Percentiles rank a stretch among this genome's conserved stretches.
Evolutionary conservation across 164 flowering plant species (phyloP).

Genomic region (Dillenia turbinata): DNA sequence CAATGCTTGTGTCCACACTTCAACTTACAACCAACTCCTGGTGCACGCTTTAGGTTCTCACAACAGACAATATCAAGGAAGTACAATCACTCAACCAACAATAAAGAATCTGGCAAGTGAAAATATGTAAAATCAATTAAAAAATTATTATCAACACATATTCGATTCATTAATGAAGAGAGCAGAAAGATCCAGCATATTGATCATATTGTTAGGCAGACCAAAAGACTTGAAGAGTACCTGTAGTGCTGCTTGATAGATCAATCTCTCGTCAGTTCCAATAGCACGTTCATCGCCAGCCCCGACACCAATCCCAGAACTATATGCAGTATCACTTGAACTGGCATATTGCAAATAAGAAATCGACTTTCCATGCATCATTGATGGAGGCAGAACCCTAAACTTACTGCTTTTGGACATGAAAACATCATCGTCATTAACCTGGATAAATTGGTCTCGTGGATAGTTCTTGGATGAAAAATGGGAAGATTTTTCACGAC

Average conservation of each 20-base stretch:
- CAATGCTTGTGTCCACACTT: too few species aligned
- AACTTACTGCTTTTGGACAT: slow-evolving; percentile 36
- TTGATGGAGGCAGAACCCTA: slow-evolving; percentile 55
- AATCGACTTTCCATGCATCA: slow-evolving; percentile 44
- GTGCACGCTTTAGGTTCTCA: too few species aligned
- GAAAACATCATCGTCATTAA: slow-evolving; percentile 28
- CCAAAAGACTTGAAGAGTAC: slow-evolving; percentile 23
- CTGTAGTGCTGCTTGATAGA: slow-evolving; percentile 87
- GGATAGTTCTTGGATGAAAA: slow-evolving; percentile 19
- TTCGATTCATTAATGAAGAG: too few species aligned
- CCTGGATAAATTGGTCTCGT: slow-evolving; percentile 21
- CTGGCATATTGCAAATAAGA: slow-evolving; percentile 29
- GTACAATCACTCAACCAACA: too few species aligned
- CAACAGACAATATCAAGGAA: too few species aligned
- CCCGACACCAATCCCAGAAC: slow-evolving; percentile 33
- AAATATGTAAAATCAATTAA: too few species aligned
- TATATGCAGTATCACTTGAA: slow-evolving; percentile 37
- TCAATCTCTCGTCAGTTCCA: slow-evolving; percentile 66
- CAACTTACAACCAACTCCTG: too few species aligned
- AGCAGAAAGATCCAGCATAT: too few species aligned
- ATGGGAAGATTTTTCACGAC: slow-evolving; percentile 19
- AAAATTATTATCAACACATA: too few species aligned
- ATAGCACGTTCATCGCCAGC: slow-evolving; percentile 44
- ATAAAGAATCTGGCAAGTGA: too few species aligned
- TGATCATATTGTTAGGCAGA: too few species aligned